Percentiles rank a stretch among this genome's conserved stretches.
Evolutionary conservation across 371 early-diverging fungal species (phyloP).

Genomic region (Enterospora canceri): DNA sequence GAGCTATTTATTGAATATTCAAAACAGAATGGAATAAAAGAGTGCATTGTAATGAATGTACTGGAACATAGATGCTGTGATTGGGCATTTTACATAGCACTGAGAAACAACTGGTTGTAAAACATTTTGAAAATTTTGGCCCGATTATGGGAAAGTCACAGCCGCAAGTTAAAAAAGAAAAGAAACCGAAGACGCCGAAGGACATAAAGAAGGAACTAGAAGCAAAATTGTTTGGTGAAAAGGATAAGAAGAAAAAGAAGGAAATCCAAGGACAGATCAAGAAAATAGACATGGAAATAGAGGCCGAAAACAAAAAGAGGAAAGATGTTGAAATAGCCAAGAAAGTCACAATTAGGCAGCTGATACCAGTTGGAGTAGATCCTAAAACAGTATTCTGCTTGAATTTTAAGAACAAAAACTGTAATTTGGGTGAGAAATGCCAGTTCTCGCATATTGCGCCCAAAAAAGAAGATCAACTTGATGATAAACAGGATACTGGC

Average conservation of each 20-base stretch:
- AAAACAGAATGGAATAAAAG: no score
- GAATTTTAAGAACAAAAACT: conserved; percentile 75
- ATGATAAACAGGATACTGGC: conserved; percentile 61
- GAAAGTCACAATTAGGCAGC: conserved; percentile 70
- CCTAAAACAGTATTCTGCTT: conserved; percentile 89
- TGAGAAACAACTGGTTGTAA: not conserved
- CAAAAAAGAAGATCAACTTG: conserved; percentile 68
- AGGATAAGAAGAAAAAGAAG: conserved; percentile 77
- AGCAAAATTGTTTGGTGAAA: conserved; percentile 90
- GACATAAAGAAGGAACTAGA: conserved; percentile 71
- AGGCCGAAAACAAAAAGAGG: conserved; percentile 60
- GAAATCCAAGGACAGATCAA: conserved; percentile 73
- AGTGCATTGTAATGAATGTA: no score
- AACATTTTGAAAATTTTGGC: not conserved
- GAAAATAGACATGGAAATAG: conserved; percentile 70
- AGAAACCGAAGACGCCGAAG: conserved; percentile 57
- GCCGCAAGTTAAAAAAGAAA: not conserved
- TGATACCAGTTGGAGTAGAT: conserved; percentile 86
- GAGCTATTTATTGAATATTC: no score
- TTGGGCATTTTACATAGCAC: no score
- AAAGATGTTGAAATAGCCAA: conserved; percentile 70
- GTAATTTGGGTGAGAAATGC: conserved; percentile 79
- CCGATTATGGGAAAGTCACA: conserved; percentile 7
- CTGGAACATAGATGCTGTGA: no score
- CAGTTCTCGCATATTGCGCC: conserved; percentile 94